These are phyloP conservation scores for Metschnikowia continentalis DNA, from an alignment of 805 yeast genomes.

Conservation along the genomic window DNA sequence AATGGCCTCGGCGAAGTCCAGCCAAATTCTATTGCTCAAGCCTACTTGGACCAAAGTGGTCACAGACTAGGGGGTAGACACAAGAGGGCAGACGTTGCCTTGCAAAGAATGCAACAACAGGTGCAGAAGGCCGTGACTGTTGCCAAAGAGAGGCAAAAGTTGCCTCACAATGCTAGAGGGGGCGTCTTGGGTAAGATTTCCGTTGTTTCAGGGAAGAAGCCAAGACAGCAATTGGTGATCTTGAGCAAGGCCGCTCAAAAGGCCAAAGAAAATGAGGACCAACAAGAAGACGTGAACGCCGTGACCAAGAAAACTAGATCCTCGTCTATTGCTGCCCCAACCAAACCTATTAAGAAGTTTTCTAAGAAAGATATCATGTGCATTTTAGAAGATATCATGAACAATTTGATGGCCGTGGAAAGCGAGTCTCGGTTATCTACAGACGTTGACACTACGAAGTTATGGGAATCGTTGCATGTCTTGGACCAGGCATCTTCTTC, in stretches of 20 bases:
- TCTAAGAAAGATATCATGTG: slow-evolving; percentile 48
- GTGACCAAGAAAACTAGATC: slow-evolving; percentile 25
- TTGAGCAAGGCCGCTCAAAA: slow-evolving; percentile 48
- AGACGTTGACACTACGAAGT: slow-evolving; percentile 36
- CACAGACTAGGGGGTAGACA: slow-evolving; percentile 84
- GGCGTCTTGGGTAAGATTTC: slow-evolving; percentile 90
- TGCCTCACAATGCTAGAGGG: slow-evolving; percentile 61
- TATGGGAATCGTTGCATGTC: slow-evolving; percentile 79
- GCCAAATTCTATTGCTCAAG: slow-evolving; percentile 83
- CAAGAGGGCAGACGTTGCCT: slow-evolving; percentile 81
- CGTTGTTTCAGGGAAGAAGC: slow-evolving; percentile 74
- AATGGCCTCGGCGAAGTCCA: slow-evolving; percentile 24
- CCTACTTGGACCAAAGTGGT: slow-evolving; percentile 86
- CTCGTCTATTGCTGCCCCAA: slow-evolving; percentile 30
- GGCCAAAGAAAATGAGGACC: slow-evolving; percentile 23
- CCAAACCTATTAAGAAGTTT: slow-evolving; percentile 30
- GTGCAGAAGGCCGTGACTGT: slow-evolving; percentile 94
- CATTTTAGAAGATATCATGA: slow-evolving; percentile 73
- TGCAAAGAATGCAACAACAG: slow-evolving; percentile 97
- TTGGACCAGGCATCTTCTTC: slow-evolving; percentile 57
- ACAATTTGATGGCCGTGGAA: slow-evolving; percentile 74
- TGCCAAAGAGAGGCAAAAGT: slow-evolving; percentile 82
- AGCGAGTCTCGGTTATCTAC: slow-evolving; percentile 43
- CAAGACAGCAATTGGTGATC: slow-evolving; percentile 78
- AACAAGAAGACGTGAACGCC: slow-evolving; percentile 16